A percentile compares a stretch with the other conserved stretches of the same genome.
These are phyloP conservation scores for Oxytropis ochrocephala DNA, from an alignment of 306 rosid species.

Conservation along the genomic window DNA sequence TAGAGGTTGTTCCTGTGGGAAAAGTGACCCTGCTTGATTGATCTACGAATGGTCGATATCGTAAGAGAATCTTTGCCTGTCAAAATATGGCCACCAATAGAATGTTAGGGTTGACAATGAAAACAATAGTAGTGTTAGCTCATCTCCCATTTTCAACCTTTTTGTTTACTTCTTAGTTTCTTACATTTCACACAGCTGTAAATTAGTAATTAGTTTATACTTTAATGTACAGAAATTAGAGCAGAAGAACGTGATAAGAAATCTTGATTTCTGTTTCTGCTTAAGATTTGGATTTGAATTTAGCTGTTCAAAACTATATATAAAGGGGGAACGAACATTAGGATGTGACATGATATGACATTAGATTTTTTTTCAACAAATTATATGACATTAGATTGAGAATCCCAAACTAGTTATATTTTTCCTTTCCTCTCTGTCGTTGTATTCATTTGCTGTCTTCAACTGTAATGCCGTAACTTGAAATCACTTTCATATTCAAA, in stretches of 20 bases:
- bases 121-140: constrained; percentile 35
- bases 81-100: constrained; percentile 52
- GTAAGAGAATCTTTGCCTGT: constrained; percentile 55
- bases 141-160: constrained; percentile 32
- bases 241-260: not conserved
- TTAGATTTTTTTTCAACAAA: no score
- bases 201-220: constrained; percentile 11
- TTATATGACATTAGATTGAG: constrained; percentile 25
- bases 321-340: constrained; percentile 7
- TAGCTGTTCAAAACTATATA: not conserved
- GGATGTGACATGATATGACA: constrained; percentile 30
- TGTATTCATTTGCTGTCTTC: constrained; percentile 42
- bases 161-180: constrained; percentile 12
- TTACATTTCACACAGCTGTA: constrained; percentile 19
- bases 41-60: constrained; percentile 51
- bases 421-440: constrained; percentile 35
- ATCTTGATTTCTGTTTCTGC: constrained; percentile 19
- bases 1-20: constrained; percentile 1
- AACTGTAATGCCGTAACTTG: constrained; percentile 16
- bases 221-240: constrained; percentile 8
- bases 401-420: constrained; percentile 32
- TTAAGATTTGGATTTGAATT: constrained; percentile 17
- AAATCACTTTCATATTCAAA: constrained; percentile 35
- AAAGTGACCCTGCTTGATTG: constrained; percentile 31
- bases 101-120: constrained; percentile 49